A percentile compares a stretch with the other conserved stretches of the same genome.
These are phyloP conservation scores for Eutrema yunnanense DNA, from an alignment of 345 rosid genomes.

Conservation along the genomic window DNA sequence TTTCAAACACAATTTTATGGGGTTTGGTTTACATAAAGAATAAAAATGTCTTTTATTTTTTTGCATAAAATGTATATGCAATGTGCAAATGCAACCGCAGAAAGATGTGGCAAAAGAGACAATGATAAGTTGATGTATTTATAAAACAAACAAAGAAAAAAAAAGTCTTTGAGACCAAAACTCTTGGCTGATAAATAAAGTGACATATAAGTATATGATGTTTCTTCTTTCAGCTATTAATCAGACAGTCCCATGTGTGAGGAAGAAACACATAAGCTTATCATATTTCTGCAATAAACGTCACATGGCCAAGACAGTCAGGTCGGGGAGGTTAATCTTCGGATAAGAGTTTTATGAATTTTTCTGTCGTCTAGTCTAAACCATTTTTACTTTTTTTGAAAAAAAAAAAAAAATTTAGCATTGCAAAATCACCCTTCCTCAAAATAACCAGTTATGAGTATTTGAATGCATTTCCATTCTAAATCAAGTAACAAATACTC, in stretches of 20 bases:
- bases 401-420: too few species aligned
- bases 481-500: background rate
- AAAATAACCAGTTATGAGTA: background rate
- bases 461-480: background rate
- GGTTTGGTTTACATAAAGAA: too few species aligned
- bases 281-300: conserved; percentile 8
- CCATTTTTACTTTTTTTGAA: too few species aligned
- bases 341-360: conserved; percentile 6
- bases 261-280: conserved; percentile 23
- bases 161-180: background rate
- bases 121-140: background rate
- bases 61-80: too few species aligned
- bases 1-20: too few species aligned
- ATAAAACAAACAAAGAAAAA: background rate
- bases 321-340: background rate
- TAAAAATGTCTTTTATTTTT: too few species aligned
- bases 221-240: background rate
- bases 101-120: background rate
- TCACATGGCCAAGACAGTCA: conserved; percentile 22
- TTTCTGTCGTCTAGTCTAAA: background rate
- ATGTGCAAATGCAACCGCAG: background rate
- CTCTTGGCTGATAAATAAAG: conserved; percentile 21
- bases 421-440: background rate
- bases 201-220: background rate
- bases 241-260: conserved; percentile 18